These are phyloP conservation scores for Pseudocohnilembus persalinus DNA, from an alignment of 169 alveolate species.

Conservation along the genomic window DNA sequence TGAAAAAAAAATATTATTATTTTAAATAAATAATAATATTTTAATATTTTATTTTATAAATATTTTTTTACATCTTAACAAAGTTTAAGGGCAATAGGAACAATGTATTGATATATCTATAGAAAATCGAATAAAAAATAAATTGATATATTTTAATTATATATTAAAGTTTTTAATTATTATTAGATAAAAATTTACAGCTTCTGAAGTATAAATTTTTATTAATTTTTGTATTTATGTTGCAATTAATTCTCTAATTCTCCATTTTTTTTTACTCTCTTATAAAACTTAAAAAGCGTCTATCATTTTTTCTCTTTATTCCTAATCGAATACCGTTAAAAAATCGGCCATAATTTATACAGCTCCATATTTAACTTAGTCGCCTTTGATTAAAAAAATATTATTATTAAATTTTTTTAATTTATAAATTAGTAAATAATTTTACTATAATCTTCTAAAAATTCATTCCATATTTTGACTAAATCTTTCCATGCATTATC, in stretches of 20 bases:
- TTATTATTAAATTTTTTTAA: neutral
- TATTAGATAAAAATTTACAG: constrained; percentile 6
- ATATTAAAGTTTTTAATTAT: too few species aligned
- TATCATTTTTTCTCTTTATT: constrained; percentile 42
- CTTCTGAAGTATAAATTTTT: constrained; percentile 27
- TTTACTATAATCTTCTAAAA: constrained; percentile 29
- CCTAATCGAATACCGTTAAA: constrained; percentile 31
- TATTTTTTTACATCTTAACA: constrained; percentile 28
- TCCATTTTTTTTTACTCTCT: constrained; percentile 48
- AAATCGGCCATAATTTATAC: constrained; percentile 26
- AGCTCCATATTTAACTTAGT: constrained; percentile 45
- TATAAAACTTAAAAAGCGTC: constrained; percentile 31
- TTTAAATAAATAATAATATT: too few species aligned
- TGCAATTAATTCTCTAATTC: constrained; percentile 45
- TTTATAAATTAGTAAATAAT: neutral
- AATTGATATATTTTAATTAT: neutral
- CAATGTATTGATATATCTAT: constrained; percentile 22
- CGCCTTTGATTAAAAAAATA: constrained; percentile 1
- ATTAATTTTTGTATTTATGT: constrained; percentile 30
- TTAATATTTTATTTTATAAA: too few species aligned
- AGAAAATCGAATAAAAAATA: too few species aligned
- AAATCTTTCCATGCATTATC: constrained; percentile 41
- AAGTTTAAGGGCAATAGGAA: constrained; percentile 44
- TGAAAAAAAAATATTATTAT: too few species aligned
- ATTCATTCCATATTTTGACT: constrained; percentile 26